These are phyloP conservation scores for Linnemannia exigua DNA, from an alignment of 192 early-diverging fungal species.

Conservation along the genomic window DNA sequence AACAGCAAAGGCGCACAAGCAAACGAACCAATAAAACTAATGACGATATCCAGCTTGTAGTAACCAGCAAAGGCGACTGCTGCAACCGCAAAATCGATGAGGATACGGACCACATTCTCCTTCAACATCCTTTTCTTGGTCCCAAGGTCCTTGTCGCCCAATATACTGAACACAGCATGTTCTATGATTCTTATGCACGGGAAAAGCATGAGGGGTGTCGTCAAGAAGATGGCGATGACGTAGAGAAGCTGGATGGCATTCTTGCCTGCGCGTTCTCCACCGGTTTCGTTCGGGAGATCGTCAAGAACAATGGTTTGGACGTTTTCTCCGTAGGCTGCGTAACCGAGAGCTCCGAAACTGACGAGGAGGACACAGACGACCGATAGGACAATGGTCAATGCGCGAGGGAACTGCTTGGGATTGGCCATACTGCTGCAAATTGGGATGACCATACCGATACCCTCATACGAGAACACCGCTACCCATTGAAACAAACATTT, in stretches of 20 bases:
- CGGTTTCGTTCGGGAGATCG: constrained; percentile 71
- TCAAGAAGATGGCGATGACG: constrained; percentile 89
- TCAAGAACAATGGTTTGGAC: constrained; percentile 88
- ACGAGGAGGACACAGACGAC: constrained; percentile 80
- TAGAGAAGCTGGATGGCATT: constrained; percentile 85
- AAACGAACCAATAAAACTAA: constrained; percentile 87
- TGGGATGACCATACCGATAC: constrained; percentile 87
- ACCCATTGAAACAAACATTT: constrained; percentile 63
- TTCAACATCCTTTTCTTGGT: constrained; percentile 76
- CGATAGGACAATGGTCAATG: constrained; percentile 78
- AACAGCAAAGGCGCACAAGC: constrained; percentile 81
- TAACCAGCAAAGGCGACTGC: constrained; percentile 79
- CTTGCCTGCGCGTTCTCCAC: constrained; percentile 61
- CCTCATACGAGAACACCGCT: constrained; percentile 95
- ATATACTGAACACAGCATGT: constrained; percentile 72
- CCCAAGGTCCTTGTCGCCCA: constrained; percentile 56
- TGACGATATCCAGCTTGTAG: constrained; percentile 89
- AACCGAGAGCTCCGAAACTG: constrained; percentile 81
- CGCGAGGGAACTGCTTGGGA: constrained; percentile 81
- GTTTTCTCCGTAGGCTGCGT: constrained; percentile 83
- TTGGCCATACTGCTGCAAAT: constrained; percentile 87
- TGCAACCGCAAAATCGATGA: constrained; percentile 74
- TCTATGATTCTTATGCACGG: constrained; percentile 93
- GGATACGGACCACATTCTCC: constrained; percentile 80
- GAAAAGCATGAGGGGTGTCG: constrained; percentile 88